A percentile compares a stretch with the other conserved stretches of the same genome.
These are phyloP conservation scores for Microcyclospora tardicrescens DNA, from an alignment of 2,329 filamentous ascomycete species.

Conservation along the genomic window DNA sequence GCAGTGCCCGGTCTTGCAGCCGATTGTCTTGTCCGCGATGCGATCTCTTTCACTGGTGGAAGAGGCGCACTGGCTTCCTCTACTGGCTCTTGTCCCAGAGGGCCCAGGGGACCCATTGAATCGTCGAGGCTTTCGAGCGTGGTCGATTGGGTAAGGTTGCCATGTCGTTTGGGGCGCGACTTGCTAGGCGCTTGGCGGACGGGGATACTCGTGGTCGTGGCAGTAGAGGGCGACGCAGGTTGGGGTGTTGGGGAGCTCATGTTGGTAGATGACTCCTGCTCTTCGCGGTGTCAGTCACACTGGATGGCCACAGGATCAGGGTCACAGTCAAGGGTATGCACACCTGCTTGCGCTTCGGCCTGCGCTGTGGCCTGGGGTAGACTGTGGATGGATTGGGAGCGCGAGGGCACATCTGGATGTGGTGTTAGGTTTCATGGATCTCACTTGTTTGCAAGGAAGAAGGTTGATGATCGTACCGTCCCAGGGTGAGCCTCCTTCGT, in stretches of 20 bases:
- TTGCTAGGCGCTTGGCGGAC: slow-evolving; percentile 19
- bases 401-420: slow-evolving; percentile 34
- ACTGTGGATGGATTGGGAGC: slow-evolving; percentile 29
- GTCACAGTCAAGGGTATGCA: not conserved
- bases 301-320: not conserved
- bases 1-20: slow-evolving; percentile 32
- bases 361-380: slow-evolving; percentile 27
- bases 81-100: slow-evolving; percentile 37
- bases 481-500: slow-evolving; percentile 22
- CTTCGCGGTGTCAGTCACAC: not conserved
- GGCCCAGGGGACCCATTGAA: slow-evolving; percentile 64
- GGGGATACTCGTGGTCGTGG: slow-evolving; percentile 8
- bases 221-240: slow-evolving; percentile 6
- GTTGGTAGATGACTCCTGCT: not conserved
- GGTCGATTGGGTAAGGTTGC: slow-evolving; percentile 63
- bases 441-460: not conserved
- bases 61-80: slow-evolving; percentile 49
- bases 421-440: not conserved
- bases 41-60: slow-evolving; percentile 48
- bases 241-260: not conserved
- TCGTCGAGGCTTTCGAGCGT: slow-evolving; percentile 63
- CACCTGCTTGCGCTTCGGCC: slow-evolving; percentile 2
- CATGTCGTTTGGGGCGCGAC: slow-evolving; percentile 46
- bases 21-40: slow-evolving; percentile 29
- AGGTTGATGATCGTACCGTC: slow-evolving; percentile 13